Evolutionary conservation across 345 rosid genomes (phyloP).

Genomic region (Salix caprea): DNA sequence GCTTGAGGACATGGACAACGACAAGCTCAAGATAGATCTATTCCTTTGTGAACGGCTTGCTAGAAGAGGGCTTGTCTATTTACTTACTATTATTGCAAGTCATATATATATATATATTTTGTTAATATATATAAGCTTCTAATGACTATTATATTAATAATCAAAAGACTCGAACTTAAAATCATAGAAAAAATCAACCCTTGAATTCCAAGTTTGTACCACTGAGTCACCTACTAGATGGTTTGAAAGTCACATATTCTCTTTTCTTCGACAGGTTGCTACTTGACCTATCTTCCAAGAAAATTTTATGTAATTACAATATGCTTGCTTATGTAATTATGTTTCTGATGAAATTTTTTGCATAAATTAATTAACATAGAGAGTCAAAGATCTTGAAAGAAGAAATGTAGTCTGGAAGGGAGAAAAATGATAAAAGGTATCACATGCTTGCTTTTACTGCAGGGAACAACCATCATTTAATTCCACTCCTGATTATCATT

Average conservation of each 20-base stretch:
- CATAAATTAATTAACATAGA: not conserved
- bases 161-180: no score
- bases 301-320: not conserved
- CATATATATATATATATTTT: no score
- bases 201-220: fast-evolving
- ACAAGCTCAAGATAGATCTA: not conserved
- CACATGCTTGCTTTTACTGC: no score
- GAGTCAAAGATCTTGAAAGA: slow-evolving; percentile 11
- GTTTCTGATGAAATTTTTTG: no score
- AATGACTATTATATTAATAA: no score
- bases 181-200: no score
- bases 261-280: not conserved
- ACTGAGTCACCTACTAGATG: no score
- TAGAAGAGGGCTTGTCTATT: not conserved
- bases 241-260: not conserved
- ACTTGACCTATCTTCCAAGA: not conserved
- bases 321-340: no score
- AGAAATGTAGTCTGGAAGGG: not conserved
- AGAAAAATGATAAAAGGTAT: not conserved
- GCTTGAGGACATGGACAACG: not conserved
- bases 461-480: slow-evolving; percentile 15
- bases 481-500: not conserved
- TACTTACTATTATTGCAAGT: not conserved
- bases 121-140: no score
- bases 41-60: not conserved